Evolutionary conservation across 2,329 filamentous ascomycete species (phyloP).

Genomic region (Aspergillus arachidicola): DNA sequence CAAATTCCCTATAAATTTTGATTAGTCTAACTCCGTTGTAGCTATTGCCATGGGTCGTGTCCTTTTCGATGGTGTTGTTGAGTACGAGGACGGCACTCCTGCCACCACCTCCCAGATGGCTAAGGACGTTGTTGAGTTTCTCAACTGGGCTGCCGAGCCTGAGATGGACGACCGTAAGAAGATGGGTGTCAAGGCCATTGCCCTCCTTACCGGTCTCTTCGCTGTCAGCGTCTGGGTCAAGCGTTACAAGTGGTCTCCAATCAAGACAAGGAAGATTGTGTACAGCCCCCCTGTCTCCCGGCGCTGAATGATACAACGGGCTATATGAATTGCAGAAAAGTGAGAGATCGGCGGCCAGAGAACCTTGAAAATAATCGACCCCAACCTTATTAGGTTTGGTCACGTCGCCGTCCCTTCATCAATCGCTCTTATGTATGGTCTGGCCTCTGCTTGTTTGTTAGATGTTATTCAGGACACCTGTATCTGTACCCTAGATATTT

Average conservation of each 20-base stretch:
- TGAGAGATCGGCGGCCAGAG: conserved; percentile 28
- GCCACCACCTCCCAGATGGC: conserved; percentile 98
- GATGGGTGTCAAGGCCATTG: conserved; percentile 97
- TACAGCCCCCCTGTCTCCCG: conserved; percentile 71
- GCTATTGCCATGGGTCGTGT: conserved; percentile 97
- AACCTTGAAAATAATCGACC: conserved; percentile 28
- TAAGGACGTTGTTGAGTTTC: conserved; percentile 97
- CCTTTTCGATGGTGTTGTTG: conserved; percentile 93
- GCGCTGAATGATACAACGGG: conserved; percentile 34
- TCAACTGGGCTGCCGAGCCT: conserved; percentile 98
- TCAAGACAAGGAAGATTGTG: conserved; percentile 93
- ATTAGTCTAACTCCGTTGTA: conserved; percentile 23
- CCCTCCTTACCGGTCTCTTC: conserved; percentile 75
- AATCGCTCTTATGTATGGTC: conserved; percentile 34
- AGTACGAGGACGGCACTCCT: conserved; percentile 95
- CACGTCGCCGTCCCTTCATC: conserved; percentile 27
- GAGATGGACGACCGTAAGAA: conserved; percentile 99
- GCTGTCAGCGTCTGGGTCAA: conserved; percentile 96
- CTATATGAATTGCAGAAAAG: conserved; percentile 35
- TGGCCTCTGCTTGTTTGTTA: conserved; percentile 40
- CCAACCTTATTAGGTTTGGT: conserved; percentile 27
- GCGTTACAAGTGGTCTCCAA: conserved; percentile 97
- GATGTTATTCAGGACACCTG: conserved; percentile 41
- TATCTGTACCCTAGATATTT: conserved; percentile 50
- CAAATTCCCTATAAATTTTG: neutral